Evolutionary conservation across 2,329 filamentous ascomycete species (phyloP).

Genomic region (Xylaria arbuscula): DNA sequence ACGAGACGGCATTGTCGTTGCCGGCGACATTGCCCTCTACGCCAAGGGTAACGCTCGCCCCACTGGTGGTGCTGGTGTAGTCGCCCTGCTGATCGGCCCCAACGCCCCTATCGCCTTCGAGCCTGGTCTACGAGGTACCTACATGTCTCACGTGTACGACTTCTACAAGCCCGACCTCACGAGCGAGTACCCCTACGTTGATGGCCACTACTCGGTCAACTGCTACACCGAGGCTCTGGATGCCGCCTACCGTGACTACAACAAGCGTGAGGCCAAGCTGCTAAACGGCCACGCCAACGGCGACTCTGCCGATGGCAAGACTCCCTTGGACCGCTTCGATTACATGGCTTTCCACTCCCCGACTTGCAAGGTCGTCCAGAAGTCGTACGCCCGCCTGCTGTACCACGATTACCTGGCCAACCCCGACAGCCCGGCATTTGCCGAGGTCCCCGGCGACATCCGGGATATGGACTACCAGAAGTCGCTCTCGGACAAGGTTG

Average conservation of each 20-base stretch:
- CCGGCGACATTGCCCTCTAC: conserved; percentile 86
- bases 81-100: conserved; percentile 82
- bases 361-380: conserved; percentile 87
- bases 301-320: conserved; percentile 60
- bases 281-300: conserved; percentile 65
- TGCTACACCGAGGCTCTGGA: conserved; percentile 87
- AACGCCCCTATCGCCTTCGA: conserved; percentile 81
- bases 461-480: conserved; percentile 82
- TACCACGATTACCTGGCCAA: conserved; percentile 87
- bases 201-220: conserved; percentile 83
- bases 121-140: conserved; percentile 81
- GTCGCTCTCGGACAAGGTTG: conserved; percentile 81
- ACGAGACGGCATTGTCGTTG: conserved; percentile 81
- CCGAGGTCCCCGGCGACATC: conserved; percentile 79
- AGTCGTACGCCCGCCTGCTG: conserved; percentile 84
- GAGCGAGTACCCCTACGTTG: conserved; percentile 87
- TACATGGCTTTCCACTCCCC: conserved; percentile 86
- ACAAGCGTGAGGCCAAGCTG: conserved; percentile 74
- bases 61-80: conserved; percentile 81
- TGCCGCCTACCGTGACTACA: conserved; percentile 83
- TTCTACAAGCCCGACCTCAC: conserved; percentile 92
- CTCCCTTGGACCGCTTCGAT: conserved; percentile 81
- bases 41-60: conserved; percentile 85
- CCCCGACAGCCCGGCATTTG: conserved; percentile 74
- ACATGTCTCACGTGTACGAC: conserved; percentile 87